Conservation (phyloP, 1,139 yeast species). For the Candida albicans region DNA sequence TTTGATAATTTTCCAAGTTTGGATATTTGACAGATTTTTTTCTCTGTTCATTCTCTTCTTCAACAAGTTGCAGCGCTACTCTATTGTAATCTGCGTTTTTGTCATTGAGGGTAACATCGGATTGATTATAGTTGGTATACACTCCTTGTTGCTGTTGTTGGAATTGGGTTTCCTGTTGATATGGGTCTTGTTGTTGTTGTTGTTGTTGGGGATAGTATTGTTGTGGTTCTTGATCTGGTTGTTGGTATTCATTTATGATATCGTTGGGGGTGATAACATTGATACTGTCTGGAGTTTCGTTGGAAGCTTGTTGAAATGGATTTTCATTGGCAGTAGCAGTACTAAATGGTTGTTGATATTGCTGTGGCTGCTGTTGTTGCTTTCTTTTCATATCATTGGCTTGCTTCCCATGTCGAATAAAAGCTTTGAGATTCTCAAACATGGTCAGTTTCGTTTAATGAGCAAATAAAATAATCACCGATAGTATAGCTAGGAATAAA, state of each 20-base stretch:
- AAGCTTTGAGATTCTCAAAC: conserved; percentile 69
- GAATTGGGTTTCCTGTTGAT: conserved; percentile 3
- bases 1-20: conserved; percentile 48
- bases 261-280: conserved; percentile 1
- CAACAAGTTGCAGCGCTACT: conserved; percentile 62
- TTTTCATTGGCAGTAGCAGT: neutral
- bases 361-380: neutral
- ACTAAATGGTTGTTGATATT: conserved; percentile 1
- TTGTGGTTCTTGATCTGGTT: conserved; percentile 1
- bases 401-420: conserved; percentile 82
- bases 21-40: conserved; percentile 43
- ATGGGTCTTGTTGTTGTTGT: conserved; percentile 14
- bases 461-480: neutral
- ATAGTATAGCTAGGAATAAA: neutral
- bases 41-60: conserved; percentile 52
- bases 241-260: conserved; percentile 1
- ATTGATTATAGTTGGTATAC: conserved; percentile 11
- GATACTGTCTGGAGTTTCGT: conserved; percentile 1
- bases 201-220: conserved; percentile 8
- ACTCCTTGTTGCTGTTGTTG: conserved; percentile 6
- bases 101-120: conserved; percentile 12
- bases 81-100: conserved; percentile 34
- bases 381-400: conserved; percentile 49
- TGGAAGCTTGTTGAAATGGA: conserved; percentile 1
- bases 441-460: conserved; percentile 17